Evolutionary conservation across 2,329 filamentous ascomycete species (phyloP), one percentile per base, ranked within the genome.

Genomic region (Cercospora brassicicola): DNA sequence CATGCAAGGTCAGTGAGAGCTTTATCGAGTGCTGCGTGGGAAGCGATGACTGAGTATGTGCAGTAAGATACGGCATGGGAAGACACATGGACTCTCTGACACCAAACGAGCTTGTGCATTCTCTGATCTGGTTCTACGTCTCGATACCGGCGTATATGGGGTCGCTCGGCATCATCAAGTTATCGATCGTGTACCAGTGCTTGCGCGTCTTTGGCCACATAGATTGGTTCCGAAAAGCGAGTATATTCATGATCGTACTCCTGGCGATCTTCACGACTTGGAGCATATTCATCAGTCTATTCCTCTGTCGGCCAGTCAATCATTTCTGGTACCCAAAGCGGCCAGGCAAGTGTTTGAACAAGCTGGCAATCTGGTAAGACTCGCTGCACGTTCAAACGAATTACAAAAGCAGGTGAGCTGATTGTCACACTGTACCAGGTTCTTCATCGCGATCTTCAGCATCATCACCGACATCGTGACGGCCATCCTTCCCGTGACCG

Each of bases 401-500:
- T 13, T n/a, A 28, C 48, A n/a, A 15, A 26, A 8, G 15, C 23
- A 28, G 48, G 6, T n/a, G 11, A 55, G 48, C 48, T 55, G 10
- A 55, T 55, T 9, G 23, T 8, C 9, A 15, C 28, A 26, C 11
- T 42, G 23, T 7, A 55, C 13, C 28, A 73, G 70, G 70, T 73
- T 72, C 67, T 69, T 71, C 59, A 76, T 78, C 31, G 73, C 76
- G 0, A 66, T 67, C 20, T 72, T 79, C 59, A 78, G 76, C 51
- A 76, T 79, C 42, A 65, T 72, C 1, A 77, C 76, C 13, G 78
- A 79, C 59, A 62, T 79, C 11, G 69, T 74, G 23, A 75, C 77
- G 33, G 72, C 76, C n/a, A 57, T 76, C 3, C 65, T 78, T 8
- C 78, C 77, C 2, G 73, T 79, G 59, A 77, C 76, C 2, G 75